Base-by-base conservation (phyloP, 106 monocot species). In the Allium sativum region DNA sequence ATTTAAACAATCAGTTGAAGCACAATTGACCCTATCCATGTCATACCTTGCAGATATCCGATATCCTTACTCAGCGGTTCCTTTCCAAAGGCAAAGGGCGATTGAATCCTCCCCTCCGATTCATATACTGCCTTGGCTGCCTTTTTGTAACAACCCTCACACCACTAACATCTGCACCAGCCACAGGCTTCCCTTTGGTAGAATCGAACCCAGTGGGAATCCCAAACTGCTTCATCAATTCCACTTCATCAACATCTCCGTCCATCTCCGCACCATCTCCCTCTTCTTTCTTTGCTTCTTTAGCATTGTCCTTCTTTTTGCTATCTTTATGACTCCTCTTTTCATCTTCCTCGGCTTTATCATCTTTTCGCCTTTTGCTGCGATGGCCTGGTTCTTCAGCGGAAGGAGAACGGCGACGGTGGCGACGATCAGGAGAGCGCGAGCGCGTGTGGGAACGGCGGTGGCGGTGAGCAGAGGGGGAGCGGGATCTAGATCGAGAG, bases 61-160 rank as follows among this genome's bases (percentile, higher is more conserved):
- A 2, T 31, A 1, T 1, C 31, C 31, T 31, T 31, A 5, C 31
- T 31, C 31, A 88, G 20, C 96, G 90, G 59, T 98, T 98, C 52
- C 57, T 48, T 55, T 96, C 96, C 9, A 55, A 53, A 0, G 96
- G 96, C 20, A 98, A 68, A 2, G 96, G 96, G 10, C 96, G 84
- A 50, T 98, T 98, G 57, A 98, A 98, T 12, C 96, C 91, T 17
- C 96, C 96, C 66, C 96, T 78, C 12, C 96, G 74, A 61, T 98
- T 98, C 96, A 98, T 98, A 74, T 98, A 98, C 74, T 98, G 96
- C 76, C 96, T 77, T 7, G 96, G 96, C 73, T 88, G 96, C 65
- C 96, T 59, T 75, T 98, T 98, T 9, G 91, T 91, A 40, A 91
- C 87, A 20, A 57, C 76, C 7, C 84, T 66, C 12, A 98, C 80